Evolutionary conservation across 257 asterid genomes (phyloP).

Genomic region (Solanum medicagineum): DNA sequence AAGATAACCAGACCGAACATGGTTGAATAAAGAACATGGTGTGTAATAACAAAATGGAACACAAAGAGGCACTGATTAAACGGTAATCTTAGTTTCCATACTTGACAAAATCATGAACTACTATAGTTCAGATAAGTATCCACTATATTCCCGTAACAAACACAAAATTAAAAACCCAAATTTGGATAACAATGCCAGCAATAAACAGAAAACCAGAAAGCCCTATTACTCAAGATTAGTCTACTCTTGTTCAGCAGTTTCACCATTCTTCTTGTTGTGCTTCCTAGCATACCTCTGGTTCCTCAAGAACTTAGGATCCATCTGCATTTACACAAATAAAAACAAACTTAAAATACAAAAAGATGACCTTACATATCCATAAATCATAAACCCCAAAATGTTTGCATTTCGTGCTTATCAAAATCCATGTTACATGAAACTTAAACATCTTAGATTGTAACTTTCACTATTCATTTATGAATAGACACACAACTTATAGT

Average conservation of each 20-base stretch:
- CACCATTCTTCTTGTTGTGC: slow-evolving; percentile 9
- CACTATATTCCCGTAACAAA: background rate
- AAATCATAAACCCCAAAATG: background rate
- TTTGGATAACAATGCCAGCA: background rate
- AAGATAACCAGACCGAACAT: background rate
- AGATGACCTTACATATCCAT: background rate
- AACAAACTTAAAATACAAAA: background rate
- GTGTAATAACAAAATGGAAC: background rate
- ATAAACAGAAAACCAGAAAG: background rate
- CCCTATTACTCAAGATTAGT: background rate
- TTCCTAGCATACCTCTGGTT: slow-evolving; percentile 20
- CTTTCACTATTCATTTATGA: background rate
- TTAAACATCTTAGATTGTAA: background rate
- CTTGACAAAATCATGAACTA: background rate
- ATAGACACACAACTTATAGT: background rate
- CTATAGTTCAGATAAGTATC: background rate
- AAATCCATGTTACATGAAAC: background rate
- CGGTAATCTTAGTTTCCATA: background rate
- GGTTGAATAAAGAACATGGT: background rate
- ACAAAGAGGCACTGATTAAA: background rate
- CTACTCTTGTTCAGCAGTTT: slow-evolving; percentile 2
- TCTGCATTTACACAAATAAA: background rate
- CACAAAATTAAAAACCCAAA: background rate
- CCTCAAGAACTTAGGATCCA: slow-evolving; percentile 18
- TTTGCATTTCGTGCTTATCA: background rate